Conservation (phyloP, 2,329 filamentous ascomycete species). For the Penicillium sp. region DNA sequence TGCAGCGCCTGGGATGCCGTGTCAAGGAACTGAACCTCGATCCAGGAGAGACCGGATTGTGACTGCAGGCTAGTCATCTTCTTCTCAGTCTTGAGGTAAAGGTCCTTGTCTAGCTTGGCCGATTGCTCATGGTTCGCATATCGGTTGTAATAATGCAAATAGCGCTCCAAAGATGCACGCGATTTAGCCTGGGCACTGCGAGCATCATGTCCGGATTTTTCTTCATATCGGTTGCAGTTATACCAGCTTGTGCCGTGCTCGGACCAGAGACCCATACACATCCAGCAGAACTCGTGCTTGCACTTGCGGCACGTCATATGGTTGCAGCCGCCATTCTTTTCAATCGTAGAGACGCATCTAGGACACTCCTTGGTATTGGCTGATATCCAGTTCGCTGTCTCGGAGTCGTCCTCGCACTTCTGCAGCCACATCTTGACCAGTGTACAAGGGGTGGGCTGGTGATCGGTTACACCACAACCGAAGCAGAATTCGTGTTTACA, state of each 20-base stretch:
- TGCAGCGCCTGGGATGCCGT: slow-evolving; percentile 91
- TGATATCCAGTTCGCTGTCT: slow-evolving; percentile 99
- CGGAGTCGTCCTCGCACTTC: slow-evolving; percentile 97
- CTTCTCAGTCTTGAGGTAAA: slow-evolving; percentile 94
- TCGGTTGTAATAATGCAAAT: slow-evolving; percentile 97
- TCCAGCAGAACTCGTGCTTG: slow-evolving; percentile 98
- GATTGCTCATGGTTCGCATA: slow-evolving; percentile 99
- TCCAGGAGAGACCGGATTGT: slow-evolving; percentile 96
- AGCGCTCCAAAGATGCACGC: slow-evolving; percentile 88
- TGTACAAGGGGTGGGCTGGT: slow-evolving; percentile 89
- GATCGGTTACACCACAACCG: slow-evolving; percentile 85
- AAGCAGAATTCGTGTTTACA: slow-evolving; percentile 94
- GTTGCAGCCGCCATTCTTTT: slow-evolving; percentile 98
- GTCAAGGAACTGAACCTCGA: slow-evolving; percentile 96
- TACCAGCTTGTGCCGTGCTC: slow-evolving; percentile 99
- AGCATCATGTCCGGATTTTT: slow-evolving; percentile 90
- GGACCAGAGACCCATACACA: slow-evolving; percentile 99
- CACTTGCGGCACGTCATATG: slow-evolving; percentile 98
- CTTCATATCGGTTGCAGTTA: slow-evolving; percentile 96
- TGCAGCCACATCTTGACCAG: slow-evolving; percentile 95
- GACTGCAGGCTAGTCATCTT: slow-evolving; percentile 98
- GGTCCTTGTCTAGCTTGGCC: slow-evolving; percentile 92
- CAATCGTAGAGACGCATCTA: slow-evolving; percentile 93
- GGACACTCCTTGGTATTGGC: slow-evolving; percentile 99
- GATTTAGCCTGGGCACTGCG: slow-evolving; percentile 91